Percentiles rank a stretch among this genome's conserved stretches.
These are phyloP conservation scores for Aphanomyces cochlioides DNA, from an alignment of 352 stramenopile genomes.

Conservation along the genomic window DNA sequence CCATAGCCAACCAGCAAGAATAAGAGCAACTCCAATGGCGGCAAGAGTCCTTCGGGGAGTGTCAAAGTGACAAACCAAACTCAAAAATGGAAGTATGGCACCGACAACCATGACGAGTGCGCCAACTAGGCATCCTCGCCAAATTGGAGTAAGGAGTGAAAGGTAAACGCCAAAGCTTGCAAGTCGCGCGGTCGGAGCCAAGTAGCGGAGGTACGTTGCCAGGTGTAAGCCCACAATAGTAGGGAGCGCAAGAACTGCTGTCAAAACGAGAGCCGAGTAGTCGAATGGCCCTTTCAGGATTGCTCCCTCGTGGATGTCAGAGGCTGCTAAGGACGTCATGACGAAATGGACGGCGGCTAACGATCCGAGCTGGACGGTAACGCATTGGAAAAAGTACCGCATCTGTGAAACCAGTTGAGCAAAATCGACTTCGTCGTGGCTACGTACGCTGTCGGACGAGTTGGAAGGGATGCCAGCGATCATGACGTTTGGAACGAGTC, in stretches of 20 bases:
- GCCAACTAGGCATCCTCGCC: background rate
- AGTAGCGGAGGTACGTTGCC: background rate
- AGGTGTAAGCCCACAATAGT: background rate
- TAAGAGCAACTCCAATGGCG: background rate
- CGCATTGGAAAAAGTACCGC: background rate
- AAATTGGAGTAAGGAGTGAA: background rate
- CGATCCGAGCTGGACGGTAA: background rate
- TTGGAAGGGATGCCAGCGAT: background rate
- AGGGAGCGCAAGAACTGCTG: background rate
- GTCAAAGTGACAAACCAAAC: background rate
- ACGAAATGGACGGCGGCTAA: background rate
- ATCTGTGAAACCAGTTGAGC: too few relatives aligned
- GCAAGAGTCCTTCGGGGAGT: background rate
- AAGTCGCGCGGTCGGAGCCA: background rate
- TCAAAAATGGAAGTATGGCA: background rate
- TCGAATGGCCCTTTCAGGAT: too few relatives aligned
- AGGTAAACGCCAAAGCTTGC: background rate
- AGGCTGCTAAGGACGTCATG: background rate
- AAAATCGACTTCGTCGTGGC: background rate
- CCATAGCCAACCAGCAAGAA: slow-evolving; percentile 10
- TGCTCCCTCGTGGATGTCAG: too few relatives aligned
- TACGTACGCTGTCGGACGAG: too few relatives aligned
- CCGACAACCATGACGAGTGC: background rate
- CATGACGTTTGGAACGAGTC: slow-evolving; percentile 21
- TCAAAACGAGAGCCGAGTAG: background rate